Conservation (phyloP, 192 early-diverging fungal genomes). For the Coemansia sp. region DNA sequence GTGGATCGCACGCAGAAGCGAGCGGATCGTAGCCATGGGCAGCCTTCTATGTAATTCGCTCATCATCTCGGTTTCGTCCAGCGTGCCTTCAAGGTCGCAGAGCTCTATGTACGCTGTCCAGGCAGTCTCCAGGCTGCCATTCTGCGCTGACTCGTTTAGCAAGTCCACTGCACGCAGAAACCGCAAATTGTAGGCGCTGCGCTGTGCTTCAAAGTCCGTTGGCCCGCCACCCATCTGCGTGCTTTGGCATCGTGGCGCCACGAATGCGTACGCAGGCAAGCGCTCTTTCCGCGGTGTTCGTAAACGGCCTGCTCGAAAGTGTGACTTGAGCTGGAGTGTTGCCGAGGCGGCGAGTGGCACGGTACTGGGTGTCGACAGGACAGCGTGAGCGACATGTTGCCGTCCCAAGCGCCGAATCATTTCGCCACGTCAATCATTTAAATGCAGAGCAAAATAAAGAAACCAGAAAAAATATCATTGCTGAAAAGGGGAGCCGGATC, state of each 20-base stretch:
- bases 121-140: constrained; percentile 12
- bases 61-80: constrained; percentile 12
- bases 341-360: neutral
- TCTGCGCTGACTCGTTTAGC: constrained; percentile 11
- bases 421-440: constrained; percentile 7
- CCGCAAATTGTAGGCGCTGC: constrained; percentile 10
- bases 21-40: constrained; percentile 4
- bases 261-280: neutral
- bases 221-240: neutral
- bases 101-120: constrained; percentile 38
- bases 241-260: neutral
- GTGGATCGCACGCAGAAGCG: constrained; percentile 16
- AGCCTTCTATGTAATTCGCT: constrained; percentile 16
- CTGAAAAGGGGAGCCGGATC: neutral
- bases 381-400: neutral
- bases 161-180: constrained; percentile 10
- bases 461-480: neutral
- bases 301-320: neutral
- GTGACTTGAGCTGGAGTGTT: neutral
- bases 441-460: neutral
- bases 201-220: neutral
- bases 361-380: neutral
- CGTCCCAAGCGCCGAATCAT: constrained; percentile 17
- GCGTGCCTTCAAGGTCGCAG: constrained; percentile 17
- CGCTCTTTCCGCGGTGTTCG: neutral